Evolutionary conservation across 192 early-diverging fungal species (phyloP).

Genomic region (Diversispora eburnea): DNA sequence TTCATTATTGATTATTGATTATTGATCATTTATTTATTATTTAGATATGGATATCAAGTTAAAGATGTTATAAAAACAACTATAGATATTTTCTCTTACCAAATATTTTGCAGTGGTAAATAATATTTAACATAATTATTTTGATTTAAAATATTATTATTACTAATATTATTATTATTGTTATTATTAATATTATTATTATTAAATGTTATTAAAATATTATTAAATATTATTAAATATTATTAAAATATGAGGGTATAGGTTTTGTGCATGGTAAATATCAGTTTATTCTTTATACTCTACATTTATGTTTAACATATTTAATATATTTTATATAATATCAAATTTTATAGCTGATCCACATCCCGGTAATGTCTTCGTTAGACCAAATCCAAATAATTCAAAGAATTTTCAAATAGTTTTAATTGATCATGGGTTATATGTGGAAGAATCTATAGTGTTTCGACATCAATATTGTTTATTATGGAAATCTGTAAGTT

Average conservation of each 20-base stretch:
- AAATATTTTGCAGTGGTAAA: slow-evolving; percentile 71
- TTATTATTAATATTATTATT: too few relatives aligned
- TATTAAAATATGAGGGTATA: not conserved
- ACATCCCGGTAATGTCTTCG: slow-evolving; percentile 79
- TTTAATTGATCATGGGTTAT: slow-evolving; percentile 91
- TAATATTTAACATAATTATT: too few relatives aligned
- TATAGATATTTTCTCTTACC: slow-evolving; percentile 78
- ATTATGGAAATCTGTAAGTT: slow-evolving; percentile 83
- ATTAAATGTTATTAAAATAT: too few relatives aligned
- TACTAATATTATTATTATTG: too few relatives aligned
- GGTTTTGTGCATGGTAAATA: slow-evolving; percentile 76
- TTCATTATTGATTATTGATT: too few relatives aligned
- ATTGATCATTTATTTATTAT: not conserved
- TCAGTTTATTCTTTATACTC: too few relatives aligned
- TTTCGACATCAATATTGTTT: slow-evolving; percentile 78
- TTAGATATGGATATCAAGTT: slow-evolving; percentile 30
- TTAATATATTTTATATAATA: not conserved
- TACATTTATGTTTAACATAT: not conserved
- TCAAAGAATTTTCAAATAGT: slow-evolving; percentile 62
- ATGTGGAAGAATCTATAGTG: slow-evolving; percentile 64
- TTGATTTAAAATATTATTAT: too few relatives aligned
- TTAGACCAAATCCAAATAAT: slow-evolving; percentile 62
- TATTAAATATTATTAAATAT: too few relatives aligned
- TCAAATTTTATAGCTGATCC: slow-evolving; percentile 56
- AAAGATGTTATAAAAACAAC: slow-evolving; percentile 65